Evolutionary conservation across 2,329 filamentous ascomycete species (phyloP), one percentile per base, ranked within the genome.

Genomic region (Shiraia sp.): DNA sequence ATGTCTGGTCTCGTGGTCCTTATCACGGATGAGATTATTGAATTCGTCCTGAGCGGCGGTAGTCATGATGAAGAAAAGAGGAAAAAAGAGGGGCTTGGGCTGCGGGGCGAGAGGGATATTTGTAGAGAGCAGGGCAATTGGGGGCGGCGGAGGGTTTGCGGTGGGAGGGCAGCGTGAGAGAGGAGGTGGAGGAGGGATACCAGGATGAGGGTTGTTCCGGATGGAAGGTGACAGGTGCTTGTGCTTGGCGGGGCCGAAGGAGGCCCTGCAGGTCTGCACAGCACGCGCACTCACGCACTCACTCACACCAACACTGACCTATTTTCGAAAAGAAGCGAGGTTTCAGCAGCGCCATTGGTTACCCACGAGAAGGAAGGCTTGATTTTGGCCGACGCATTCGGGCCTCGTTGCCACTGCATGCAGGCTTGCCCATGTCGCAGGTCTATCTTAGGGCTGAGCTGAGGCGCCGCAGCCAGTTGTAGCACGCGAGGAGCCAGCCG

Each of bases 11-110:
- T 66, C 59, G 30, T 59, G 61, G 55, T 68, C 69, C 61, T 76
- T 76, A 58, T 76, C 69, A 44, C 71, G 59, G 65, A 77, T 69
- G 47, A 79, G 70, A 51, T 73, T 70, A 65, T 78, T 70, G 68
- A 76, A 77, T 69, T 79, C 76, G 52, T 76, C 70, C 58, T 77
- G 74, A 41, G 76, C 74, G 34, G 72, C 64, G 35, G 58, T 50
- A 32, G 61, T 59, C 40, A 73, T 72, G 73, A 76, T 77, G 32
- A 32, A 63, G 61, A 48, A 50, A 57, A 47, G 36, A 49, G 39
- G 41, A 51, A 47, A 23, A n/a, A n/a, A n/a, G n/a, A n/a, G n/a
- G n/a, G n/a, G n/a, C n/a, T n/a, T 36, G 45, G 28, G 42, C 32
- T 33, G 48, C 40, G 42, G 31, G 35, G 45, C 40, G 22, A 23